Evolutionary conservation across 176 grass and related monocot species (phyloP).

Genomic region (Pontederia crassipes): DNA sequence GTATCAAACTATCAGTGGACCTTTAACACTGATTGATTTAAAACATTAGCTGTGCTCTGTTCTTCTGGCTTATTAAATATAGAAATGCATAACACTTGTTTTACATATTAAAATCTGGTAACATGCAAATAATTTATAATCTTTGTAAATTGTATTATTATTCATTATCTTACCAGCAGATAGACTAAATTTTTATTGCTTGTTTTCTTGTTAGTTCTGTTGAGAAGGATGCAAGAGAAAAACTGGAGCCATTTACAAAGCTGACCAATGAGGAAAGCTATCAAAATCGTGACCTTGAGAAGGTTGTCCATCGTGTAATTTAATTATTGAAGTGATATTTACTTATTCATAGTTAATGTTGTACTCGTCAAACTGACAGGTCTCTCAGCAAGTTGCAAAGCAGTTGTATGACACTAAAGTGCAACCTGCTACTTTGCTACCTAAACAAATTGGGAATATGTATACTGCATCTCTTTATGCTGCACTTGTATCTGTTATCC

Average conservation of each 20-base stretch:
- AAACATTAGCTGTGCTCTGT: too few species aligned
- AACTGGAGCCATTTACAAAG: conserved; percentile 49
- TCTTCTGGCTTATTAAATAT: too few species aligned
- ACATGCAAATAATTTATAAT: too few species aligned
- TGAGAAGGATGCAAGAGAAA: conserved; percentile 58
- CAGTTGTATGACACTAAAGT: conserved; percentile 70
- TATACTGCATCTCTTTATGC: conserved; percentile 78
- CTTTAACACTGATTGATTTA: too few species aligned
- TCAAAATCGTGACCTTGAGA: conserved; percentile 58
- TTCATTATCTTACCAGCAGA: too few species aligned
- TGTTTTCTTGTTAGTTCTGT: conserved; percentile 38
- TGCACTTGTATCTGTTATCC: conserved; percentile 51
- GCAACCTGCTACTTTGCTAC: conserved; percentile 56
- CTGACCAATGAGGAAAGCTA: conserved; percentile 47
- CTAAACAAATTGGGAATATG: conserved; percentile 80
- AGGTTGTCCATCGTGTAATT: conserved; percentile 24
- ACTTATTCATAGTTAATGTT: conserved; percentile 16
- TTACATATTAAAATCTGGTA: too few species aligned
- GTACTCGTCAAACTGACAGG: conserved; percentile 29
- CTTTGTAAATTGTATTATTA: too few species aligned
- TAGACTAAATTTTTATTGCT: not conserved
- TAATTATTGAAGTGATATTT: conserved; percentile 6
- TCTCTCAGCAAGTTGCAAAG: conserved; percentile 91
- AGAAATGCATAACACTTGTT: too few species aligned
- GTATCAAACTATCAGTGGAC: too few species aligned